Evolutionary conservation across 345 rosid species (phyloP), one percentile per base, ranked within the genome.

Genomic region (Geranium rotundifolium): DNA sequence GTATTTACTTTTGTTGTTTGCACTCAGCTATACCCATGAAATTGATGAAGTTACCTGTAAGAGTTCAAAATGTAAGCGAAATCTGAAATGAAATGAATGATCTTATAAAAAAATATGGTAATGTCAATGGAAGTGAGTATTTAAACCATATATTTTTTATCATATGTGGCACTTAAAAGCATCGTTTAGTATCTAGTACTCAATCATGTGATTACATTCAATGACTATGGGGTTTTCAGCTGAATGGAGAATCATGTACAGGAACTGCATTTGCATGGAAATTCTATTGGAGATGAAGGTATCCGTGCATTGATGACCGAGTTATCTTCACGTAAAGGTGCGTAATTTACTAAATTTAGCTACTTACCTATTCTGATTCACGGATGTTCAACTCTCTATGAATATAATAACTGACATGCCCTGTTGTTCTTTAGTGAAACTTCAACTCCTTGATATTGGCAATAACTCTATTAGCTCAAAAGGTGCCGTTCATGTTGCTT

Each of bases 221-320:
- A 30, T 23, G 30, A 56, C 19, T 31, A 29, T 2, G 19, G 37
- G 34, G 46, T 41, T 74, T 56, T 65, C 58, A 54, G 49, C 19
- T 29, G 49, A 46, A 29, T 74, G 60, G 17, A 46, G 15, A 46
- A 46, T 46, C 61, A 17, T 56, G 10, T 61, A 39, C 80, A 92
- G 98, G 96, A 89, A 77, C 96, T 92, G 79, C 89, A 89, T 75
- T 75, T 92, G 78, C 96, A 89, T 74, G 98, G 96, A 56, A 89
- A 92, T 75, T 82, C 93, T 39, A 83, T 89, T 67, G 96, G 98
- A 66, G 98, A 92, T 70, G 98, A 92, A 81, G 98, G 98, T 63
- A 73, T 71, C 27, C 88, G 95, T 64, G 87, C 90, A 15, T 74
- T 92, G 72, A 83, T 87, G 79, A 81, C 86, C 27, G 91, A 96